A percentile compares a stretch with the other conserved stretches of the same genome.
Evolutionary conservation across 2,329 filamentous ascomycete species (phyloP).

Genomic region (Cercospora citrullina): DNA sequence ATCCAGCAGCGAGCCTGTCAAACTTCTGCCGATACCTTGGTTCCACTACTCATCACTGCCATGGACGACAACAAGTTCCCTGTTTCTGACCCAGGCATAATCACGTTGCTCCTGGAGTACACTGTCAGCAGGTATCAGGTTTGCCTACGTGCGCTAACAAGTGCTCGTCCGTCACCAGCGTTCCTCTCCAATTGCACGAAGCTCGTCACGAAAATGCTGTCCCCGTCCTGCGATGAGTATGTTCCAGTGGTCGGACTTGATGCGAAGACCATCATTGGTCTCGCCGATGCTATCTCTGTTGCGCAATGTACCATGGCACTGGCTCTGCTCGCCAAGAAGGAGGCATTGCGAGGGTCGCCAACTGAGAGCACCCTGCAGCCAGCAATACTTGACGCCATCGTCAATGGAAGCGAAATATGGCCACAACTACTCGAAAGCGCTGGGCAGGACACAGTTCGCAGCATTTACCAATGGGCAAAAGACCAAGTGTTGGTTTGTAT

Average conservation of each 20-base stretch:
- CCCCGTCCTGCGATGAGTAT: background rate
- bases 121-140: constrained; percentile 15
- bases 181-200: constrained; percentile 23
- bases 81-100: constrained; percentile 17
- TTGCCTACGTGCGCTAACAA: constrained; percentile 14
- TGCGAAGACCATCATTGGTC: constrained; percentile 19
- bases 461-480: constrained; percentile 36
- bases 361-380: constrained; percentile 22
- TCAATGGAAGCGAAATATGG: constrained; percentile 45
- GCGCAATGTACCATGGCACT: constrained; percentile 26
- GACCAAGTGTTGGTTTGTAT: constrained; percentile 37
- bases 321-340: constrained; percentile 18
- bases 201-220: constrained; percentile 23
- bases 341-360: constrained; percentile 2
- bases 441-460: constrained; percentile 32
- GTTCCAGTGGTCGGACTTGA: constrained; percentile 11
- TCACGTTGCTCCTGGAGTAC: constrained; percentile 23
- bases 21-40: constrained; percentile 18
- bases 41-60: constrained; percentile 21
- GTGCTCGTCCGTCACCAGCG: constrained; percentile 11
- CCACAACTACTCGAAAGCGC: constrained; percentile 45
- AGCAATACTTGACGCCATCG: constrained; percentile 44
- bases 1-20: constrained; percentile 26
- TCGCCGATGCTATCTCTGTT: constrained; percentile 30
- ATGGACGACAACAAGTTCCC: constrained; percentile 22